Base-by-base conservation (phyloP, 768 basidiomycete genomes). In the Piloderma croceum region DNA sequence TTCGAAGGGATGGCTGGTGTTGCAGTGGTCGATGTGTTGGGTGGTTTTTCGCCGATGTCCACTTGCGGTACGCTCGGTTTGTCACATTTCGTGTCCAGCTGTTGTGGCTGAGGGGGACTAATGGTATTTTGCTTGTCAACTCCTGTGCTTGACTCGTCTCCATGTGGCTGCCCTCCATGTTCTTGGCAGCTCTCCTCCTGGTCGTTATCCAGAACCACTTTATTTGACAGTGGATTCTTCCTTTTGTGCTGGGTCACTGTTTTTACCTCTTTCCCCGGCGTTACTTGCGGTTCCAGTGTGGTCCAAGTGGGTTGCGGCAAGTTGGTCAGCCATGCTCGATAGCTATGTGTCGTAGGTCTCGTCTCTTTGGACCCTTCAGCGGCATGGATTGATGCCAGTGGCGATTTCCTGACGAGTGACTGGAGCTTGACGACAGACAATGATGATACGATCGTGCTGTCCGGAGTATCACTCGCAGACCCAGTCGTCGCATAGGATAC, bases 351-450 rank as follows among this genome's bases (percentile, higher is more conserved):
- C 27, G 27, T 20, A 2, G 41, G 35, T 22, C 10, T n/a, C n/a
- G n/a, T n/a, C n/a, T n/a, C n/a, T n/a, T n/a, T n/a, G n/a, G n/a
- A n/a, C n/a, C n/a, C n/a, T n/a, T n/a, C n/a, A n/a, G n/a, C n/a
- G n/a, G n/a, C n/a, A n/a, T n/a, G n/a, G n/a, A n/a, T n/a, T n/a
- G n/a, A n/a, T n/a, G n/a, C n/a, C n/a, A n/a, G n/a, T n/a, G n/a
- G n/a, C n/a, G n/a, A n/a, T 18, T 10, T 15, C 27, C 17, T 6
- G 23, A 21, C 19, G 27, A 19, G 41, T 63, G 58, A 56, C 52
- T 54, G 17, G 57, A 58, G 32, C 49, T 54, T 29, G 57, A 53
- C 27, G 11, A 34, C n/a, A n/a, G n/a, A n/a, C n/a, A n/a, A n/a
- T n/a, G n/a, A n/a, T n/a, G n/a, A n/a, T n/a, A n/a, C n/a, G n/a